Percentiles rank a stretch among this genome's conserved stretches.
These are phyloP conservation scores for Vickermania spadyakhi DNA, from an alignment of 208 protist genomes.

Conservation along the genomic window DNA sequence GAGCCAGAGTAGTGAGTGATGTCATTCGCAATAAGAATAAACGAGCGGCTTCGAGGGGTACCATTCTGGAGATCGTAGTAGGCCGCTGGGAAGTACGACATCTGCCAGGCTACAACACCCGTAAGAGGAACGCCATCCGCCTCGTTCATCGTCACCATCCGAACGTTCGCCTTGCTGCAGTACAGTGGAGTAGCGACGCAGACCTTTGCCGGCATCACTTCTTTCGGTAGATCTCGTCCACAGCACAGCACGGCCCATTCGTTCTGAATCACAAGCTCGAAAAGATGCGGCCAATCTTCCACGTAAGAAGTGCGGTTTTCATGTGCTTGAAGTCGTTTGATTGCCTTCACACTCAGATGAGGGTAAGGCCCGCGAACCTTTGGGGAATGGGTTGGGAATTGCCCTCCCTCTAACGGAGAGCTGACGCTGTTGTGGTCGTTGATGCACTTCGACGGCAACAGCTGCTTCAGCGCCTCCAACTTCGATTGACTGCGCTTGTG, in stretches of 20 bases:
- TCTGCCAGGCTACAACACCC: constrained; percentile 95
- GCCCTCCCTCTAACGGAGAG: background rate
- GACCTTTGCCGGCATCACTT: constrained; percentile 19
- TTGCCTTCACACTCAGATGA: constrained; percentile 28
- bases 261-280: constrained; percentile 71
- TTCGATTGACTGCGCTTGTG: constrained; percentile 12
- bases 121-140: constrained; percentile 9
- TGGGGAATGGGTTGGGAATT: constrained; percentile 1
- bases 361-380: constrained; percentile 65
- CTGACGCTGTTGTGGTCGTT: background rate
- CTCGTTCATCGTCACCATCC: constrained; percentile 16
- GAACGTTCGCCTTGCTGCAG: constrained; percentile 20
- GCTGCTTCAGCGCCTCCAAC: constrained; percentile 10
- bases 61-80: constrained; percentile 47
- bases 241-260: constrained; percentile 62
- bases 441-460: constrained; percentile 10
- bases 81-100: constrained; percentile 87
- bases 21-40: constrained; percentile 98
- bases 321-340: constrained; percentile 83
- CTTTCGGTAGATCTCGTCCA: constrained; percentile 14
- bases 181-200: constrained; percentile 41
- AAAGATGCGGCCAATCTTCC: constrained; percentile 92
- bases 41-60: constrained; percentile 35
- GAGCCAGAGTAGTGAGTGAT: constrained; percentile 96
- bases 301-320: constrained; percentile 90